phyloP scores from a whole-genome alignment of 345 rosid species.

The Lepidium africanum region DNA sequence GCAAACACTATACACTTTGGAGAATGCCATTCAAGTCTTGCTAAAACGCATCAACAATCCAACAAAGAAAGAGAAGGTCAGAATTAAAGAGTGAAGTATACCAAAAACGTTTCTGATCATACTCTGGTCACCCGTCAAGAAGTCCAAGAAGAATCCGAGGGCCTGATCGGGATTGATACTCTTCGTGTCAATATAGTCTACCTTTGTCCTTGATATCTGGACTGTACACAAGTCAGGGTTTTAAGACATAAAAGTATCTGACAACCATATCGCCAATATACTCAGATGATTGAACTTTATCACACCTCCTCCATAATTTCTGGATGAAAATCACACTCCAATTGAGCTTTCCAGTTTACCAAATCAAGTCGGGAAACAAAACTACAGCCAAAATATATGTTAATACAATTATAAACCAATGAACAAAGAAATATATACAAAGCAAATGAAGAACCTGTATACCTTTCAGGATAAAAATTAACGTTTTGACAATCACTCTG shows the following conservation, averaged over 20 bases:
- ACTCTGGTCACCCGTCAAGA: slow-evolving; percentile 63
- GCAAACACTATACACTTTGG: not conserved
- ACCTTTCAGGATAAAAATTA: slow-evolving; percentile 66
- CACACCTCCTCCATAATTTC: slow-evolving; percentile 54
- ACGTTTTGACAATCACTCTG: slow-evolving; percentile 6
- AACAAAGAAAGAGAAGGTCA: not conserved
- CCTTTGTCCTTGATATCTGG: slow-evolving; percentile 86
- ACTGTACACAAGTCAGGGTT: slow-evolving; percentile 83
- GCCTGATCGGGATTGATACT: slow-evolving; percentile 41
- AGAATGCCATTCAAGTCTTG: not conserved
- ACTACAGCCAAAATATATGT: slow-evolving; percentile 32
- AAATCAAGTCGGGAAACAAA: slow-evolving; percentile 63
- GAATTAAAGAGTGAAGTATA: slow-evolving; percentile 18
- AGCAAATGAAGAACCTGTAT: not conserved
- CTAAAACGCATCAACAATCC: not conserved
- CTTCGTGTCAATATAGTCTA: slow-evolving; percentile 76
- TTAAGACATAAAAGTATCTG: slow-evolving; percentile 34
- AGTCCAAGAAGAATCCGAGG: slow-evolving; percentile 64
- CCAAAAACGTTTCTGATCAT: slow-evolving; percentile 82
- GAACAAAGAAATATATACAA: not conserved
- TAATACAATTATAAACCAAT: not conserved
- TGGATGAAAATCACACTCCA: slow-evolving; percentile 49
- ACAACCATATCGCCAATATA: not conserved
- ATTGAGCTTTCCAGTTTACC: slow-evolving; percentile 77
- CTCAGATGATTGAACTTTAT: slow-evolving; percentile 11